Base-by-base conservation (phyloP, 2,329 filamentous ascomycete species). In the Tolypocladium ophioglossoides region DNA sequence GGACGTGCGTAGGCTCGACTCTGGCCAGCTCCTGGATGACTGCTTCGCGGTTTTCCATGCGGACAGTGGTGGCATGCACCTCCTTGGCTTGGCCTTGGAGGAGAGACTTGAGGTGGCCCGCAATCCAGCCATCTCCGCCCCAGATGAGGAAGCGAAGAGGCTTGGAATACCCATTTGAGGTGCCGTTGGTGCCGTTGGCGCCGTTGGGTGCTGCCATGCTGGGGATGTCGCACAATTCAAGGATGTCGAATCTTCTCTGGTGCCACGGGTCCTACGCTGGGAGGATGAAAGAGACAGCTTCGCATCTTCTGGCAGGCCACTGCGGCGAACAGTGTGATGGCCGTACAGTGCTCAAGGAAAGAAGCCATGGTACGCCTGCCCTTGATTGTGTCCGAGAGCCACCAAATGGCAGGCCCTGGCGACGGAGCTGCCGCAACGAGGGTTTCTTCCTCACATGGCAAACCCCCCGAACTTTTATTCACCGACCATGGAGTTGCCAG, bases 71-170 rank as follows among this genome's bases (percentile, higher is more conserved):
- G 52, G 72, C 75, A 63, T 75, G 68, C 44, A 85, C 82, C 53
- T 82, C 75, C 70, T 85, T 83, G 64, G 79, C 80, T 64, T 84
- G 78, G 55, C 68, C 66, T 64, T 80, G 72, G 51, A 87, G 75
- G 30, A 86, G 71, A 22, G 66, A 61, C 67, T 83, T 78, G 52
- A 87, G 75, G 61, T 84, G 82, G 52, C 79, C 76, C 47, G 81
- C 81, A 54, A 85, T 76, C 82, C 80, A 84, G 62, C 83, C 82
- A 60, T 77, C 73, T 59, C 76, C 80, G 54, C 83, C 83, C 82
- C 82, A 86, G 64, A 86, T 82, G 59, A 86, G 76, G 67, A 79
- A 85, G 61, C 75, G 73, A 5, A 16, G 39, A 35, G 24, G 51
- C 18, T 32, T 22, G 10, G 3, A 22, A 7, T 27, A 18, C 30